phyloP scores from a whole-genome alignment of 169 alveolate species.

The Perkinsus chesapeaki region DNA sequence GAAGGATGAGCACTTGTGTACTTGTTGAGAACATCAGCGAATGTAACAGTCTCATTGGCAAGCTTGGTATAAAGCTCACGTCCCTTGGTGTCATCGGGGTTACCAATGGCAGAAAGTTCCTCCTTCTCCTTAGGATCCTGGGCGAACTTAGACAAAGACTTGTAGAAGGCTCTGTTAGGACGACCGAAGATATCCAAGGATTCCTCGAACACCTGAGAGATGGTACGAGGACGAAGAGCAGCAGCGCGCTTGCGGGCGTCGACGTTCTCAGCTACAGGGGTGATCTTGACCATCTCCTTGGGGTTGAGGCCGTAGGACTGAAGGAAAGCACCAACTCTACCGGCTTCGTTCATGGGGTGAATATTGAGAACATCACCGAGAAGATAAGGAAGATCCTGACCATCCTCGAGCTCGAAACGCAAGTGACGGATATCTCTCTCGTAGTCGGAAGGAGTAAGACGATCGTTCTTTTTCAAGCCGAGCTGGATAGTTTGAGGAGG shows the following conservation, averaged over 20 bases:
- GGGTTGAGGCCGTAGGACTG: background rate
- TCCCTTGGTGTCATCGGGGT: constrained; percentile 17
- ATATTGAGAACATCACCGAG: constrained; percentile 34
- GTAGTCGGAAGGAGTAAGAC: constrained; percentile 25
- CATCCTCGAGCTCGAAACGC: constrained; percentile 18
- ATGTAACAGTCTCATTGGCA: constrained; percentile 24
- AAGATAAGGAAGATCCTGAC: background rate
- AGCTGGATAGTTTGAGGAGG: constrained; percentile 28
- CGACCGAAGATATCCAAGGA: constrained; percentile 34
- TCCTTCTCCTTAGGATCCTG: constrained; percentile 28
- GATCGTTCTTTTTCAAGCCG: constrained; percentile 14
- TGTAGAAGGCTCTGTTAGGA: constrained; percentile 30
- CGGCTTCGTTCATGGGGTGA: constrained; percentile 25
- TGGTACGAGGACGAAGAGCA: constrained; percentile 23
- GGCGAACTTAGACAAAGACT: constrained; percentile 25
- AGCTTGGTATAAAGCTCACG: constrained; percentile 14
- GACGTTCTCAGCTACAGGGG: background rate
- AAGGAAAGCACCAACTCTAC: background rate
- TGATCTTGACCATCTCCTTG: background rate
- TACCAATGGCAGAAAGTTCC: constrained; percentile 12
- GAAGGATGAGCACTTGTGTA: constrained; percentile 25
- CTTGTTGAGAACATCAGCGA: constrained; percentile 26
- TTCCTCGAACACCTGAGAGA: constrained; percentile 29
- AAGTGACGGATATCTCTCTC: constrained; percentile 36
- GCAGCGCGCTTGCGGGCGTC: background rate